phyloP scores from a whole-genome alignment of 2,329 filamentous ascomycete species.

The Ascochyta lentis region DNA sequence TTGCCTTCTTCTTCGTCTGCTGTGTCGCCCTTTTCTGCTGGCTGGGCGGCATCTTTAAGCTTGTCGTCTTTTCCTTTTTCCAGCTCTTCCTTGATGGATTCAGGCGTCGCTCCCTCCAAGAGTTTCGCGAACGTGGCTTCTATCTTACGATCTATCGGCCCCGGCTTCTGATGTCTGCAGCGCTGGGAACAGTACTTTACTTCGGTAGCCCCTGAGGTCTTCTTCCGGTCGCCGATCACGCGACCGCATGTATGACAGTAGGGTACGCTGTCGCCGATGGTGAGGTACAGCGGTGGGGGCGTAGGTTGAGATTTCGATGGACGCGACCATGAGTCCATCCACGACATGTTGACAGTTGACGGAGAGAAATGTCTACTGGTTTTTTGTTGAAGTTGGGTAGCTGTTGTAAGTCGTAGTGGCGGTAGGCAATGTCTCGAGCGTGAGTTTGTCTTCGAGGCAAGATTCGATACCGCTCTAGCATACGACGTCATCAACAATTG shows the following conservation, averaged over 20 bases:
- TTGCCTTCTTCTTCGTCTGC: constrained; percentile 1
- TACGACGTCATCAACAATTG: constrained; percentile 35
- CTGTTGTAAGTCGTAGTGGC: neutral
- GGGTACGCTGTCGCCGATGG: constrained; percentile 55
- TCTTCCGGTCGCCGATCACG: constrained; percentile 56
- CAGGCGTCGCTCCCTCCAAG: constrained; percentile 45
- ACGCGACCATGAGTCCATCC: constrained; percentile 59
- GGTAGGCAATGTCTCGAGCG: neutral
- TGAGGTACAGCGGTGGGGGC: constrained; percentile 63
- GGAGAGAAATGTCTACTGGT: neutral
- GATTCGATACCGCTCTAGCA: neutral
- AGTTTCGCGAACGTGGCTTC: constrained; percentile 58
- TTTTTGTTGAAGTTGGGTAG: neutral
- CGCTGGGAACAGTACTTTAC: constrained; percentile 65
- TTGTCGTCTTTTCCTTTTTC: neutral
- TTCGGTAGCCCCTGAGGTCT: constrained; percentile 40
- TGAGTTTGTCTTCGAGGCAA: neutral
- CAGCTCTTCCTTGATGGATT: constrained; percentile 32
- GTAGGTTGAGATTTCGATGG: constrained; percentile 51
- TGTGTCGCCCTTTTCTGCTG: constrained; percentile 1
- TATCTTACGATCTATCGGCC: constrained; percentile 59
- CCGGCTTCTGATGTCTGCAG: constrained; percentile 61
- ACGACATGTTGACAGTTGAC: constrained; percentile 49
- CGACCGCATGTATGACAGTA: constrained; percentile 66
- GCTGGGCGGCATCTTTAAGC: neutral